Conservation (phyloP, 1,284 basidiomycete genomes). For the Kalmanozyma brasiliensis region DNA sequence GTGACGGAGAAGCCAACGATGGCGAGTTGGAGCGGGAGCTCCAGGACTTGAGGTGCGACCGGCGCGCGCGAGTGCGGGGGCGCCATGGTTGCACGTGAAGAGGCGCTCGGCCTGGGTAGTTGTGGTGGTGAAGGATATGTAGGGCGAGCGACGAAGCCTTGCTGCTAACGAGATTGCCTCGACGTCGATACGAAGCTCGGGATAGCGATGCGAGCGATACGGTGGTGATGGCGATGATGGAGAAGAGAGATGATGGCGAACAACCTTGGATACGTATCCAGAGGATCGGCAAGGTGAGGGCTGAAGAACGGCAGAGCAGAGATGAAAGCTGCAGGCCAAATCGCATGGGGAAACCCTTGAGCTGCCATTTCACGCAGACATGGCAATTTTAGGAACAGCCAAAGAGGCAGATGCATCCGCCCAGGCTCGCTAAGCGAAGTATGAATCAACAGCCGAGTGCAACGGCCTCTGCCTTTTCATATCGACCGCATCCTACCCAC, state of each 20-base stretch:
- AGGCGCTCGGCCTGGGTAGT: no score
- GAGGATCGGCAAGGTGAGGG: not conserved
- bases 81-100: slow-evolving; percentile 10
- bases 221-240: slow-evolving; percentile 6
- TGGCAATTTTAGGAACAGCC: not conserved
- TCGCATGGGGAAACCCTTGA: slow-evolving; percentile 2
- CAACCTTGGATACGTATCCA: not conserved
- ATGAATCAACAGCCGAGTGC: no score
- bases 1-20: slow-evolving; percentile 52
- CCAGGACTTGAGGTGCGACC: slow-evolving; percentile 47
- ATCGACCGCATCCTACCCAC: no score
- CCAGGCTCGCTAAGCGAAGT: slow-evolving; percentile 1
- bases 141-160: no score
- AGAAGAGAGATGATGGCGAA: not conserved
- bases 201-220: no score
- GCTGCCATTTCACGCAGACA: slow-evolving; percentile 1
- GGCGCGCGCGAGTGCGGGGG: slow-evolving; percentile 42
- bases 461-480: no score
- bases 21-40: slow-evolving; percentile 52
- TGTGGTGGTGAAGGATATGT: not conserved
- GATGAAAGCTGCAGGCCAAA: not conserved
- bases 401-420: not conserved
- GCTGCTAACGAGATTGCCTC: no score
- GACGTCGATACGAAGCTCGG: not conserved
- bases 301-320: no score